These are phyloP conservation scores for Planoprotostelium fungivorum DNA, from an alignment of 78 protist species.

Conservation along the genomic window DNA sequence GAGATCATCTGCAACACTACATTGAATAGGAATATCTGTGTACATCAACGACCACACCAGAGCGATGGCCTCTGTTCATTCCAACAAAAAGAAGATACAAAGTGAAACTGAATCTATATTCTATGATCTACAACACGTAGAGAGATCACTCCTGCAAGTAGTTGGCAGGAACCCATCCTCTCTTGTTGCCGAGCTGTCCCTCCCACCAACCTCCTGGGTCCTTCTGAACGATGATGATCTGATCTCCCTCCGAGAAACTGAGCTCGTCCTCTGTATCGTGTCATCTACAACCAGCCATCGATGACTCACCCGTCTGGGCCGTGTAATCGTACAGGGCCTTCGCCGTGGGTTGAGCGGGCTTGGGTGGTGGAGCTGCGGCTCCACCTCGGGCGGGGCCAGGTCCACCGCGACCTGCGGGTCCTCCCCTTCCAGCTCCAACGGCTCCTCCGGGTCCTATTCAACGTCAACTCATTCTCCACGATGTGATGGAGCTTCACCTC, in stretches of 20 bases:
- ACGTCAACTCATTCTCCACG: slow-evolving; percentile 20
- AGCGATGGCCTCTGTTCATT: too few species aligned
- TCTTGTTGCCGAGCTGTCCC: slow-evolving; percentile 67
- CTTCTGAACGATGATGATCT: slow-evolving; percentile 45
- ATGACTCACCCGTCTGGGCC: slow-evolving; percentile 21
- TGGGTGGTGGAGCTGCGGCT: slow-evolving; percentile 32
- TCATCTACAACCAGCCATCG: background rate
- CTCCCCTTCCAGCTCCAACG: slow-evolving; percentile 30
- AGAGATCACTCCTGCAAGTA: slow-evolving; percentile 29
- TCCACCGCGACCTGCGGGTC: slow-evolving; percentile 19
- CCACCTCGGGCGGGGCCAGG: slow-evolving; percentile 6
- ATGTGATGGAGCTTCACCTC: background rate
- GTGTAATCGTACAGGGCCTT: slow-evolving; percentile 66
- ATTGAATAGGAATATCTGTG: too few species aligned
- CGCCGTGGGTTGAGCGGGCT: slow-evolving; percentile 44
- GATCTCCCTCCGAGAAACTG: slow-evolving; percentile 73
- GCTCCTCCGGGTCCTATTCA: slow-evolving; percentile 27
- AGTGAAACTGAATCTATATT: too few species aligned
- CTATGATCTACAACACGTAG: too few species aligned
- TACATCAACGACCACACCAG: too few species aligned
- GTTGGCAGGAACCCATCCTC: slow-evolving; percentile 63
- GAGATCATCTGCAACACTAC: too few species aligned
- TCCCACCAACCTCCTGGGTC: slow-evolving; percentile 82
- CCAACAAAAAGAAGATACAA: too few species aligned
- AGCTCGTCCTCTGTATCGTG: slow-evolving; percentile 55